Conservation (phyloP, 2,329 filamentous ascomycete genomes). For the Talaromyces pinophilus region DNA sequence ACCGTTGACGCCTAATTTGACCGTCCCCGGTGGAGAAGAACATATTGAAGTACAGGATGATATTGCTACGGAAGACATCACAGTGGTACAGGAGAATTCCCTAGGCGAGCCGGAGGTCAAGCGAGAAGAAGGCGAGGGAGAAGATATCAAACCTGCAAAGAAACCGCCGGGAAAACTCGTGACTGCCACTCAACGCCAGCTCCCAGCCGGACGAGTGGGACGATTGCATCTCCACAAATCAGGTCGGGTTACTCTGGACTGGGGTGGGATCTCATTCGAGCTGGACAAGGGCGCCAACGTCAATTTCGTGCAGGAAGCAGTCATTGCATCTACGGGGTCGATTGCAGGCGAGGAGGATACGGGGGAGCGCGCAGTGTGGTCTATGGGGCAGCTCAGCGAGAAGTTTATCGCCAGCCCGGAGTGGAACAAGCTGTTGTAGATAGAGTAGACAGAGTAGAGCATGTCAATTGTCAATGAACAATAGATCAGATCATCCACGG, state of each 20-base stretch:
- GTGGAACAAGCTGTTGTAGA: slow-evolving; percentile 54
- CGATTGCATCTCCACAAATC: slow-evolving; percentile 64
- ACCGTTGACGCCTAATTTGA: slow-evolving; percentile 60
- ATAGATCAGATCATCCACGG: too few relatives aligned
- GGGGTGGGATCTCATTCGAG: slow-evolving; percentile 62
- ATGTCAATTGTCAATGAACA: neutral
- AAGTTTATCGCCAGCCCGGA: slow-evolving; percentile 66
- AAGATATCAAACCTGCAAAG: slow-evolving; percentile 25
- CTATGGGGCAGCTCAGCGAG: slow-evolving; percentile 63
- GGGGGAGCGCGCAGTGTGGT: slow-evolving; percentile 45
- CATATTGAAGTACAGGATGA: slow-evolving; percentile 15
- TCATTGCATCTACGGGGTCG: slow-evolving; percentile 43
- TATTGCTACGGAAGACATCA: slow-evolving; percentile 17
- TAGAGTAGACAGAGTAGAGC: neutral
- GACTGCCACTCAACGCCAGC: slow-evolving; percentile 44
- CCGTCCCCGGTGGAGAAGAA: slow-evolving; percentile 35
- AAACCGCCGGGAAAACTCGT: slow-evolving; percentile 34
- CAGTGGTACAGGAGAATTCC: slow-evolving; percentile 13
- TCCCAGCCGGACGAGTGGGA: slow-evolving; percentile 59
- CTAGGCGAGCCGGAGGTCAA: slow-evolving; percentile 30
- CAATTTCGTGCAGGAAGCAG: slow-evolving; percentile 62
- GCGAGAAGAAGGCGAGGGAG: slow-evolving; percentile 35
- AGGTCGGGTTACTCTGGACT: slow-evolving; percentile 62
- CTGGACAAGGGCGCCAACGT: slow-evolving; percentile 58
- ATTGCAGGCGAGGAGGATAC: slow-evolving; percentile 26